A percentile compares a stretch with the other conserved stretches of the same genome.
phyloP scores from a whole-genome alignment of 2,329 filamentous ascomycete species.

The Colletotrichum sp. region DNA sequence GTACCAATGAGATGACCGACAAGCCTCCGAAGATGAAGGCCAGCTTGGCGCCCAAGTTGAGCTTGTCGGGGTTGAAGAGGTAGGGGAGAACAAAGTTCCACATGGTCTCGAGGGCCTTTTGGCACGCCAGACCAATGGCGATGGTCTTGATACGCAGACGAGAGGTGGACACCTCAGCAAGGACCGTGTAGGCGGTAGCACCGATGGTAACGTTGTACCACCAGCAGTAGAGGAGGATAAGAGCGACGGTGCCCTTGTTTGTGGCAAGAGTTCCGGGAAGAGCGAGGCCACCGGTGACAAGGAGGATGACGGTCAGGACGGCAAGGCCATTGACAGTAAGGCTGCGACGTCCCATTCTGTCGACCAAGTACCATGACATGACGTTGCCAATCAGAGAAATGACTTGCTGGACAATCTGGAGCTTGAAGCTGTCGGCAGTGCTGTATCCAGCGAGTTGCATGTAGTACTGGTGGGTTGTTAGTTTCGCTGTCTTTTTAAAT shows the following conservation, averaged over 20 bases:
- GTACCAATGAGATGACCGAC: constrained; percentile 33
- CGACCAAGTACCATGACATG: constrained; percentile 42
- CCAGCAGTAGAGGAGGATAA: constrained; percentile 43
- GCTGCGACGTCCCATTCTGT: constrained; percentile 37
- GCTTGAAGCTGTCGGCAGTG: constrained; percentile 36
- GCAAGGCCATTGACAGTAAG: constrained; percentile 39
- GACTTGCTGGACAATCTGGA: constrained; percentile 44
- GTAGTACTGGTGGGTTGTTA: constrained; percentile 33
- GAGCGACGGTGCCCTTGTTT: constrained; percentile 32
- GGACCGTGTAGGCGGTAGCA: constrained; percentile 39
- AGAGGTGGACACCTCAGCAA: constrained; percentile 42
- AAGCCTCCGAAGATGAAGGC: constrained; percentile 44
- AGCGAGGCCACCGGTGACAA: constrained; percentile 36
- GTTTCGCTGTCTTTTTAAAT: background rate
- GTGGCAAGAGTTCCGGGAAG: constrained; percentile 28
- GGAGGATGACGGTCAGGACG: constrained; percentile 41
- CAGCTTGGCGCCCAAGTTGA: constrained; percentile 42
- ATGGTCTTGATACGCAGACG: constrained; percentile 44
- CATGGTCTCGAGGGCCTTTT: constrained; percentile 28
- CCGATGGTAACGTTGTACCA: constrained; percentile 46
- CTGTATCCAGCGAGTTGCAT: constrained; percentile 45
- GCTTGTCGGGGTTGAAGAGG: constrained; percentile 26
- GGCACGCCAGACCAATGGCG: constrained; percentile 38
- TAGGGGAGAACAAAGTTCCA: constrained; percentile 24
- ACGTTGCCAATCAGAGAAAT: constrained; percentile 43